These are phyloP conservation scores for Gloeostereum incarnatum DNA, from an alignment of 768 basidiomycete species.

Conservation along the genomic window DNA sequence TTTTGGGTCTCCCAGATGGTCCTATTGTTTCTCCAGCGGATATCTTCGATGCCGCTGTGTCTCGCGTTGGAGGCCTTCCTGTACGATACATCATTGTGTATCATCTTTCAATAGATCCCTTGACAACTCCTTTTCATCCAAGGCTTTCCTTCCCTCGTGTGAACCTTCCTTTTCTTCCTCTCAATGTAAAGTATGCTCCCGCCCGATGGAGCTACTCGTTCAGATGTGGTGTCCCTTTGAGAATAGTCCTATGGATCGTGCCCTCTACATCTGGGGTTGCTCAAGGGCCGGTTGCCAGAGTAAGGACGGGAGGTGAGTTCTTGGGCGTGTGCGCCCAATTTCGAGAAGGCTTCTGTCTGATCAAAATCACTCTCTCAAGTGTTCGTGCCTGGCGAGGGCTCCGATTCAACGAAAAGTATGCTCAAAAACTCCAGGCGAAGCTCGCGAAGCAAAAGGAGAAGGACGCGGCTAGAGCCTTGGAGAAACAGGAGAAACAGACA, in stretches of 20 bases:
- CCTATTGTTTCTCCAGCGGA: slow-evolving; percentile 46
- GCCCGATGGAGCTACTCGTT: slow-evolving; percentile 72
- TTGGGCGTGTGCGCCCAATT: background rate
- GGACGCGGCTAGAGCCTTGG: slow-evolving; percentile 21
- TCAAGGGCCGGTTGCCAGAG: slow-evolving; percentile 60
- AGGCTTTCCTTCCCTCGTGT: slow-evolving; percentile 65
- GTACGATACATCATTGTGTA: slow-evolving; percentile 62
- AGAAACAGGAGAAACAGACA: slow-evolving; percentile 18
- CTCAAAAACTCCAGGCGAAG: slow-evolving; percentile 58
- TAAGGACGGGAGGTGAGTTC: slow-evolving; percentile 68
- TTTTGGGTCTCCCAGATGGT: slow-evolving; percentile 79
- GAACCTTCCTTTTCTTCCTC: slow-evolving; percentile 57
- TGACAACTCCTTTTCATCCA: slow-evolving; percentile 31
- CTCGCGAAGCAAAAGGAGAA: slow-evolving; percentile 27
- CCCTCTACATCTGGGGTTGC: slow-evolving; percentile 83
- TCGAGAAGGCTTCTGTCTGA: background rate
- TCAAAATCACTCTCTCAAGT: slow-evolving; percentile 25
- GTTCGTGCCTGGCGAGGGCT: slow-evolving; percentile 78
- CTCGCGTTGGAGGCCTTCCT: slow-evolving; percentile 85
- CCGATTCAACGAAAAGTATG: slow-evolving; percentile 65
- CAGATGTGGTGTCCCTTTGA: slow-evolving; percentile 92
- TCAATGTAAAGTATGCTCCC: slow-evolving; percentile 61
- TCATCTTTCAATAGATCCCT: slow-evolving; percentile 32
- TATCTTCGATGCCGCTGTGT: slow-evolving; percentile 69
- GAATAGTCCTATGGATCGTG: slow-evolving; percentile 76